Evolutionary conservation across 768 basidiomycete genomes (phyloP).

Genomic region (Xanthoconium purpureum): DNA sequence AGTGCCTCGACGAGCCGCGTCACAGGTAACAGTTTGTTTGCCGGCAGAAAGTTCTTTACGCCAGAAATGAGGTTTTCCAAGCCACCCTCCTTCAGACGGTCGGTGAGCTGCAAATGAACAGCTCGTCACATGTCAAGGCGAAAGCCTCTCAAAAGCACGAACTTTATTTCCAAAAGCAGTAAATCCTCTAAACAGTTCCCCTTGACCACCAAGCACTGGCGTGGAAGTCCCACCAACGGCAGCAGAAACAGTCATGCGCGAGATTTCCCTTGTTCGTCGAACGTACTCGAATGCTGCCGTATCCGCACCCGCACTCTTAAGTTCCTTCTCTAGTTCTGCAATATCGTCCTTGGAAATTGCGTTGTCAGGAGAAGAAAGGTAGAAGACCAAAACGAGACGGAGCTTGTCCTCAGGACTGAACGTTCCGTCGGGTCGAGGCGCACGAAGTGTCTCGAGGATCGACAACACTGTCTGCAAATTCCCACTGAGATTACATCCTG

Average conservation of each 20-base stretch:
- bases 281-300: conserved; percentile 88
- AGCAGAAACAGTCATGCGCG: conserved; percentile 81
- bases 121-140: not conserved
- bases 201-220: conserved; percentile 66
- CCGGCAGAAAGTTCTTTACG: conserved; percentile 96
- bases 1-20: conserved; percentile 93
- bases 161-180: conserved; percentile 89
- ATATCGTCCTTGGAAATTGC: conserved; percentile 85
- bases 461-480: conserved; percentile 60
- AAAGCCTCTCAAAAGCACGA: conserved; percentile 21
- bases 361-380: conserved; percentile 81
- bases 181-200: conserved; percentile 92
- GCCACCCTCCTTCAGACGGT: conserved; percentile 91
- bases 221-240: conserved; percentile 59
- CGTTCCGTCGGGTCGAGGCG: conserved; percentile 58
- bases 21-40: conserved; percentile 88
- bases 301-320: conserved; percentile 80
- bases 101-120: conserved; percentile 66
- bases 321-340: conserved; percentile 80
- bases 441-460: conserved; percentile 85
- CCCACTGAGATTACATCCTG: not conserved
- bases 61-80: conserved; percentile 95
- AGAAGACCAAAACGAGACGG: conserved; percentile 92
- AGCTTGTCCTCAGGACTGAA: conserved; percentile 84
- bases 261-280: conserved; percentile 85